Percentiles rank a stretch among this genome's conserved stretches.
Conservation (phyloP, 1,284 basidiomycete genomes). For the Sparassis latifolia region DNA sequence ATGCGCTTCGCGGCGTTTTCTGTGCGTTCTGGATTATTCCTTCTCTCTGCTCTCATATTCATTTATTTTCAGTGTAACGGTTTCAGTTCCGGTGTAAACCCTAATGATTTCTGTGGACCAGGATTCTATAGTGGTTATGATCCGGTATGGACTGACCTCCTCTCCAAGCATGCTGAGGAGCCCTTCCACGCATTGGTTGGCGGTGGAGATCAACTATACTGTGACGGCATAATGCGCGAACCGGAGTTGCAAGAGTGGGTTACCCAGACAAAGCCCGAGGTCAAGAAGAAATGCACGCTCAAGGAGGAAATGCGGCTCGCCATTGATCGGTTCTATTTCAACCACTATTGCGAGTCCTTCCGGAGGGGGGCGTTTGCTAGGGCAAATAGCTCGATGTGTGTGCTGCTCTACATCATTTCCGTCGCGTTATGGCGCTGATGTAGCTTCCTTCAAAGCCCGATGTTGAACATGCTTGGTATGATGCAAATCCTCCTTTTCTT, state of each 20-base stretch:
- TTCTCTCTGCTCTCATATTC: constrained; percentile 1
- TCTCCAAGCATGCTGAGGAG: constrained; percentile 70
- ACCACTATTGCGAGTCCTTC: constrained; percentile 86
- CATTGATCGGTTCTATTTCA: constrained; percentile 88
- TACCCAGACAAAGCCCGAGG: constrained; percentile 52
- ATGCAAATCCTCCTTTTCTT: constrained; percentile 3
- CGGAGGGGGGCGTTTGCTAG: constrained; percentile 87
- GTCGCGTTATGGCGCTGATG: constrained; percentile 48
- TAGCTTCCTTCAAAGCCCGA: constrained; percentile 20
- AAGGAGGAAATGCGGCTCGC: constrained; percentile 71
- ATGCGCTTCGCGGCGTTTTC: constrained; percentile 90
- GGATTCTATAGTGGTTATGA: constrained; percentile 78
- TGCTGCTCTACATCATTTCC: constrained; percentile 5
- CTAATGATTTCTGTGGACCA: constrained; percentile 71
- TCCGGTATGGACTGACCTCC: constrained; percentile 89
- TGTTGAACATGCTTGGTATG: constrained; percentile 37
- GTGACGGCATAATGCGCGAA: constrained; percentile 65
- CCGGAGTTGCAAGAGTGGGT: constrained; percentile 84
- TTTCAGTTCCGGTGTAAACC: constrained; percentile 74
- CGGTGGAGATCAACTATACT: constrained; percentile 83
- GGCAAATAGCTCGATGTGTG: constrained; percentile 90
- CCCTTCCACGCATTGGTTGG: constrained; percentile 87
- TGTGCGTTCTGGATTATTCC: constrained; percentile 27
- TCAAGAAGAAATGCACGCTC: constrained; percentile 58
- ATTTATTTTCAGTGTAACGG: constrained; percentile 62